phyloP scores from a whole-genome alignment of 345 rosid genomes.

The Eutrema heterophyllum region DNA sequence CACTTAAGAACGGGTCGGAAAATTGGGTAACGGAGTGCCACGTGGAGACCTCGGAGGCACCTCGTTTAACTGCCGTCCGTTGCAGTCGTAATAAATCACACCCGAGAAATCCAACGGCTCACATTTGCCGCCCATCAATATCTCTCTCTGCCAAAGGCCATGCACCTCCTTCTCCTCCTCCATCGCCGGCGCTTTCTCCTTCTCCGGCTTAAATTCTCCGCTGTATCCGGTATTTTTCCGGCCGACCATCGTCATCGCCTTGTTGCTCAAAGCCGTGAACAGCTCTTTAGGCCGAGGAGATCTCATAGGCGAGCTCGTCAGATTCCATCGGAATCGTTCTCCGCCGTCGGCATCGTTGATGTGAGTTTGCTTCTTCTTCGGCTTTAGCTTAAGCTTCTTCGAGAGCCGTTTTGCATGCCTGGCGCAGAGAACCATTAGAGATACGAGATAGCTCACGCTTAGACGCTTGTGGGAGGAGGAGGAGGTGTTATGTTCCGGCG shows the following conservation, averaged over 20 bases:
- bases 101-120: slow-evolving; percentile 96
- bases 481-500: slow-evolving; percentile 27
- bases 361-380: slow-evolving; percentile 12
- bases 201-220: slow-evolving; percentile 13
- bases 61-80: slow-evolving; percentile 55
- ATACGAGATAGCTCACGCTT: slow-evolving; percentile 33
- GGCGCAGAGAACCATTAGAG: slow-evolving; percentile 49
- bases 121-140: slow-evolving; percentile 92
- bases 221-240: slow-evolving; percentile 15
- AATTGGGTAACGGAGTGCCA: slow-evolving; percentile 57
- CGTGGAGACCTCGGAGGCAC: slow-evolving; percentile 77
- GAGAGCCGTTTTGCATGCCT: slow-evolving; percentile 47
- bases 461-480: slow-evolving; percentile 36
- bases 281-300: slow-evolving; percentile 46
- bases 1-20: slow-evolving; percentile 16
- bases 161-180: slow-evolving; percentile 23
- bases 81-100: slow-evolving; percentile 67
- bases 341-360: not conserved
- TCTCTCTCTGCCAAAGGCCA: slow-evolving; percentile 83
- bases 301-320: slow-evolving; percentile 21
- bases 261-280: slow-evolving; percentile 42
- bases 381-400: slow-evolving; percentile 35
- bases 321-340: slow-evolving; percentile 5
- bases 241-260: slow-evolving; percentile 42
- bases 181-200: not conserved